Conservation (phyloP, 176 grass and related monocot genomes). For the Dendrocalamus sinicus region DNA sequence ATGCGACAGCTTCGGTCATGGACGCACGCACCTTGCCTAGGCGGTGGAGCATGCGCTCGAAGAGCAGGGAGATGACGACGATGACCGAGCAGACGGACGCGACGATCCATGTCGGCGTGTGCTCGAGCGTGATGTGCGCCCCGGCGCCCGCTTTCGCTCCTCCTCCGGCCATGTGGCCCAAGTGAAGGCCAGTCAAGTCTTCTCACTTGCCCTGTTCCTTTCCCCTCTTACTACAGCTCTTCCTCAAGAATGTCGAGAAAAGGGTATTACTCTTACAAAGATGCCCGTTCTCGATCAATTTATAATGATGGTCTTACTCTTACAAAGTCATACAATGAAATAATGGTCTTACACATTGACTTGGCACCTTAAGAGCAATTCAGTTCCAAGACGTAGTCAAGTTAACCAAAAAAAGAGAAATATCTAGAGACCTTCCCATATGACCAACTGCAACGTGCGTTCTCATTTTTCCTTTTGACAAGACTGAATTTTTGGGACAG, state of each 20-base stretch:
- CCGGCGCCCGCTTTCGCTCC: slow-evolving; percentile 14
- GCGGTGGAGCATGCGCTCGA: slow-evolving; percentile 78
- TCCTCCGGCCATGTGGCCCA: slow-evolving; percentile 65
- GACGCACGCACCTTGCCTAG: slow-evolving; percentile 69
- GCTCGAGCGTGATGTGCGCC: slow-evolving; percentile 53
- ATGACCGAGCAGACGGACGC: slow-evolving; percentile 74
- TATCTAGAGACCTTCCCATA: not conserved
- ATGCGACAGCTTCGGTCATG: not conserved
- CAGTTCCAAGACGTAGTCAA: not conserved
- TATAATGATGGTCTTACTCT: not conserved
- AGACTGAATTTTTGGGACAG: not conserved
- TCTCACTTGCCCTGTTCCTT: not conserved
- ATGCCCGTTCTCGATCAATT: not conserved
- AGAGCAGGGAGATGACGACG: slow-evolving; percentile 75
- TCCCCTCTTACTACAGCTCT: not conserved
- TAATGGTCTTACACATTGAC: not conserved
- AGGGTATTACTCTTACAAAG: not conserved
- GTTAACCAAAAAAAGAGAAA: not conserved
- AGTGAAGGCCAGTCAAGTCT: not conserved
- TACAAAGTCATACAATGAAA: not conserved
- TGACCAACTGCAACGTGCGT: not conserved
- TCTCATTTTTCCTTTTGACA: not conserved
- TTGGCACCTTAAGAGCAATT: not conserved
- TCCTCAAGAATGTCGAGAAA: not conserved
- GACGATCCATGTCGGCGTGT: slow-evolving; percentile 96